phyloP scores from a whole-genome alignment of 805 yeast genomes.

The Komagataella pastoris region DNA sequence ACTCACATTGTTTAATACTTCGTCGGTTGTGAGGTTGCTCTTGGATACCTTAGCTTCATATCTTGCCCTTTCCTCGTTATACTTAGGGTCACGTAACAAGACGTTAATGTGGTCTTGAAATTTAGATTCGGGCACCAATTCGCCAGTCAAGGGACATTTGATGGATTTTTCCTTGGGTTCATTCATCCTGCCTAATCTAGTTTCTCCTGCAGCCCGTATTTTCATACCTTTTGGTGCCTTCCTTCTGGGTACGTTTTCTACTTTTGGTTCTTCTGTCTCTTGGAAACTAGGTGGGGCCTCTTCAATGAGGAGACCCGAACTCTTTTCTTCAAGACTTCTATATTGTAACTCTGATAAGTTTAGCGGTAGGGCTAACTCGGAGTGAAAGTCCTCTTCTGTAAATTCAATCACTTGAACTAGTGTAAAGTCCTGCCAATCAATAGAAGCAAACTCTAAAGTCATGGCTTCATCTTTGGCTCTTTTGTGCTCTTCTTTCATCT shows the following conservation, averaged over 20 bases:
- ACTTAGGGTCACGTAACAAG: conserved; percentile 65
- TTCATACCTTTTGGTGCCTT: conserved; percentile 37
- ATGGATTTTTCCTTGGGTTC: conserved; percentile 22
- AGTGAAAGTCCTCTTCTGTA: conserved; percentile 42
- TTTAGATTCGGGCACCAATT: conserved; percentile 52
- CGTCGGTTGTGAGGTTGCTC: conserved; percentile 37
- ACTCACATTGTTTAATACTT: conserved; percentile 51
- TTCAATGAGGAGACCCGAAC: conserved; percentile 21
- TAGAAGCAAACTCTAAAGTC: conserved; percentile 42
- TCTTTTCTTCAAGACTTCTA: conserved; percentile 44
- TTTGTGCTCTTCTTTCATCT: conserved; percentile 11
- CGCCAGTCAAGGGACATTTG: conserved; percentile 71
- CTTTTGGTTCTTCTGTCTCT: conserved; percentile 2
- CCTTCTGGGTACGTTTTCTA: conserved; percentile 2
- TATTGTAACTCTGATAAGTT: conserved; percentile 44
- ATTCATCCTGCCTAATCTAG: conserved; percentile 29
- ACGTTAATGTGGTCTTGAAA: conserved; percentile 62
- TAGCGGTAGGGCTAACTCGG: conserved; percentile 43
- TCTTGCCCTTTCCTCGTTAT: conserved; percentile 52
- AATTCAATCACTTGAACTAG: conserved; percentile 60
- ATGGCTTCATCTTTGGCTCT: neutral
- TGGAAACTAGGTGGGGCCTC: conserved; percentile 29
- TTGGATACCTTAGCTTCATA: conserved; percentile 34
- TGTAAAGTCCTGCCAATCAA: conserved; percentile 81
- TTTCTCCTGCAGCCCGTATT: conserved; percentile 58